A percentile compares a stretch with the other conserved stretches of the same genome.
These are phyloP conservation scores for Ceratocystis lukuohia DNA, from an alignment of 2,329 filamentous ascomycete genomes.

Conservation along the genomic window DNA sequence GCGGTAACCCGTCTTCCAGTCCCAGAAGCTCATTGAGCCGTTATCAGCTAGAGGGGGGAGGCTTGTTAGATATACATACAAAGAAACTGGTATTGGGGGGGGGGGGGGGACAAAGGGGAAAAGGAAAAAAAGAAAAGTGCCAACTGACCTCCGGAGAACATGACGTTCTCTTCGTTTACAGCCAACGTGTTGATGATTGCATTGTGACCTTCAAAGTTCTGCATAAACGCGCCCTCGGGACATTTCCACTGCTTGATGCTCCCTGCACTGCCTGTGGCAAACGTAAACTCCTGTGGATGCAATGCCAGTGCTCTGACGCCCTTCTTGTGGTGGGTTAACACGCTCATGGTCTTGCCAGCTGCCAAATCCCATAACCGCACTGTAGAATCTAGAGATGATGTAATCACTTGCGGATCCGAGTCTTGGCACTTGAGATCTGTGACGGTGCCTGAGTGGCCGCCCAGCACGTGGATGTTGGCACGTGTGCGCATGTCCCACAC, in stretches of 20 bases:
- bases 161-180: constrained; percentile 86
- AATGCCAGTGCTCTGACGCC: constrained; percentile 72
- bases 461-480: constrained; percentile 86
- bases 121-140: background rate
- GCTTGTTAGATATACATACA: background rate
- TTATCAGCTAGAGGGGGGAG: constrained; percentile 51
- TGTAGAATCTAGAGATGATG: constrained; percentile 80
- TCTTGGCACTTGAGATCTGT: constrained; percentile 86
- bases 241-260: constrained; percentile 99
- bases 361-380: constrained; percentile 91
- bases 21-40: constrained; percentile 94
- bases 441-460: constrained; percentile 82
- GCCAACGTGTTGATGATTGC: constrained; percentile 88
- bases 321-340: constrained; percentile 97
- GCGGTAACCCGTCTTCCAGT: constrained; percentile 91
- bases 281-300: constrained; percentile 91
- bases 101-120: background rate
- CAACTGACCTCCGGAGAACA: constrained; percentile 65
- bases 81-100: background rate
- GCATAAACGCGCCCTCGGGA: constrained; percentile 95
- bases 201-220: constrained; percentile 95
- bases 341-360: constrained; percentile 89
- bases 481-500: constrained; percentile 98
- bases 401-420: constrained; percentile 90
- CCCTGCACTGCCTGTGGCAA: constrained; percentile 79